Conservation (phyloP, 176 grass and related monocot species). For the Luzula sylvatica region DNA sequence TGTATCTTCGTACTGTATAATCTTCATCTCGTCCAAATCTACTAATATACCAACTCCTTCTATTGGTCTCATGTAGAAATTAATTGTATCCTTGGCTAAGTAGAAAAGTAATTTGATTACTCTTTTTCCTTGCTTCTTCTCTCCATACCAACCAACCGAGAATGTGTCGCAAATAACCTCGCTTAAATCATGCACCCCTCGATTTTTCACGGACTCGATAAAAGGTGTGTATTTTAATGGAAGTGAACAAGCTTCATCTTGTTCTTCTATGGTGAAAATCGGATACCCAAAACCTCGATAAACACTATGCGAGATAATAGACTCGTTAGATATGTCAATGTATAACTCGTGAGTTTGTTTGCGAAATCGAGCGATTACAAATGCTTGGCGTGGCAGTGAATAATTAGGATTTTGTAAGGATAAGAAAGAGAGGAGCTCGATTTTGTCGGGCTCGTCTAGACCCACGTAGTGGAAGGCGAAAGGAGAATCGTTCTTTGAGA, state of each 20-base stretch:
- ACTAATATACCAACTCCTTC: conserved; percentile 12
- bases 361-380: background rate
- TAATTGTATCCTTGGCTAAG: conserved; percentile 16
- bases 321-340: background rate
- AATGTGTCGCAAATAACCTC: conserved; percentile 19
- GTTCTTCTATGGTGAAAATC: conserved; percentile 9
- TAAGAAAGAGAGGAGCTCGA: background rate
- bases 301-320: background rate
- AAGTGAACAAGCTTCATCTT: background rate
- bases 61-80: conserved; percentile 18
- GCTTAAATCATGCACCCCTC: conserved; percentile 1
- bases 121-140: background rate
- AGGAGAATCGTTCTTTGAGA: too few relatives aligned
- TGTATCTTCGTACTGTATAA: conserved; percentile 5
- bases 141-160: conserved; percentile 18
- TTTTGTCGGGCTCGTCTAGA: too few relatives aligned
- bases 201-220: background rate
- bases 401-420: background rate
- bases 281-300: conserved; percentile 8
- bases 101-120: background rate
- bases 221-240: conserved; percentile 8
- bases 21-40: conserved; percentile 23
- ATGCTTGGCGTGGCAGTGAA: background rate
- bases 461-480: too few relatives aligned
- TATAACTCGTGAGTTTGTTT: conserved; percentile 8